These are phyloP conservation scores for Aspergillus biplanus DNA, from an alignment of 495 filamentous ascomycete genomes.

Conservation along the genomic window DNA sequence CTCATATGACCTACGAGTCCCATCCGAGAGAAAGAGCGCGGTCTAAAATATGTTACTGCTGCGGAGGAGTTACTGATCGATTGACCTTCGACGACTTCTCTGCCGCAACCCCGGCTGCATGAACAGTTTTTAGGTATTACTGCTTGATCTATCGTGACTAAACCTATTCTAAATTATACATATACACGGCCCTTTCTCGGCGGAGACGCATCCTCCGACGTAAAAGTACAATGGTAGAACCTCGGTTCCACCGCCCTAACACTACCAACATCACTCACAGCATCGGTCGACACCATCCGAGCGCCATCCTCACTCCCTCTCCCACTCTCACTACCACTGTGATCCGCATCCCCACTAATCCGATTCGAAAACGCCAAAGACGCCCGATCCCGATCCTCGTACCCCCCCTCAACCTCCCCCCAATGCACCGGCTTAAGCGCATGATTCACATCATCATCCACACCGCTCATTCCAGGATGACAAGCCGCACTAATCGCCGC, in stretches of 20 bases:
- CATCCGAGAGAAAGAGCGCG: no score
- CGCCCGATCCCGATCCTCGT: neutral
- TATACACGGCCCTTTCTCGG: constrained; percentile 1
- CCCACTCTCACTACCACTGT: neutral
- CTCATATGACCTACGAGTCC: no score
- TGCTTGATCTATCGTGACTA: no score
- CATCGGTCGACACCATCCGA: neutral
- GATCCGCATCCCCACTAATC: constrained; percentile 5
- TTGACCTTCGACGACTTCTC: no score
- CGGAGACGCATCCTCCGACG: constrained; percentile 11
- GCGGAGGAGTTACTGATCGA: no score
- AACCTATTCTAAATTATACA: neutral
- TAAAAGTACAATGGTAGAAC: constrained; percentile 18
- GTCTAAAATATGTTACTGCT: no score
- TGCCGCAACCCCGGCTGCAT: no score
- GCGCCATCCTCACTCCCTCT: neutral
- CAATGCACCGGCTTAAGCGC: constrained; percentile 25
- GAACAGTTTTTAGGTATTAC: no score
- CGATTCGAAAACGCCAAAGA: neutral
- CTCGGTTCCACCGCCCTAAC: neutral
- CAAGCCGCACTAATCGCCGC: constrained; percentile 49
- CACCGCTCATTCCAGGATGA: constrained; percentile 29
- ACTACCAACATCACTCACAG: neutral
- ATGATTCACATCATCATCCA: constrained; percentile 17
- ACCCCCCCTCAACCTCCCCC: constrained; percentile 17